Base-by-base conservation (phyloP, 208 protist genomes). In the Acanthamoeba quina region DNA sequence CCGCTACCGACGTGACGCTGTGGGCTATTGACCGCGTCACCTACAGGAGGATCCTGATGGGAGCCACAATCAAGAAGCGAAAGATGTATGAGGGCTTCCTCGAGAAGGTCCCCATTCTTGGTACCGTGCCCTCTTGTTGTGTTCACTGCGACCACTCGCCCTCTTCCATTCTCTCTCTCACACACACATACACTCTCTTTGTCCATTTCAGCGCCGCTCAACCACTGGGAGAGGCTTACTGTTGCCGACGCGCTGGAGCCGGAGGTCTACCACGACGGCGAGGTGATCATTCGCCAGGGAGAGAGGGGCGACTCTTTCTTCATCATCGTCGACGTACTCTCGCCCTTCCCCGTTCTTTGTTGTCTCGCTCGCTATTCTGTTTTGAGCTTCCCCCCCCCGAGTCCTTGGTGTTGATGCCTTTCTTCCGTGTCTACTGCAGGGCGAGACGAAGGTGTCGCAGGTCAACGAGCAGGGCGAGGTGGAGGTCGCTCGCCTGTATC, bases 1-100 rank as follows among this genome's bases (percentile, higher is more conserved):
- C 96, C n/a, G 49, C n/a, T 5, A 94, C 94, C 0, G 94, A 95
- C 13, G 21, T 49, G 47, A 37, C 58, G 41, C 85, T 95, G 21
- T 98, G 96, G 96, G 96, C 97, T 21, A 90, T 98, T 15, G 96
- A 98, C 72, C 96, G 96, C 19, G 72, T 94, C 41, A 96, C 96
- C 44, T 98, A 96, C 92, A 24, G 95, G 10, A 78, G 62, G 21
- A 97, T 98, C 34, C 21, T 98, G 37, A 96, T 98, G 96, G 82
- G 90, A 56, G 95, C 89, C 9, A 97, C 95, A 34, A 76, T 96
- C 26, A 41, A 56, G n/a, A 96, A 96, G 89, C 94, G 96, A 41
- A 94, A 96, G 52, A 94, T 96, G 93, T 97, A 97, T 72, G 95
- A 97, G 49, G n/a, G 56, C 15, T 97, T 98, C 94, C 94, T 97